Evolutionary conservation across 1,284 basidiomycete species (phyloP), one percentile per base, ranked within the genome.

Genomic region (Filobasidium uniguttulatum): DNA sequence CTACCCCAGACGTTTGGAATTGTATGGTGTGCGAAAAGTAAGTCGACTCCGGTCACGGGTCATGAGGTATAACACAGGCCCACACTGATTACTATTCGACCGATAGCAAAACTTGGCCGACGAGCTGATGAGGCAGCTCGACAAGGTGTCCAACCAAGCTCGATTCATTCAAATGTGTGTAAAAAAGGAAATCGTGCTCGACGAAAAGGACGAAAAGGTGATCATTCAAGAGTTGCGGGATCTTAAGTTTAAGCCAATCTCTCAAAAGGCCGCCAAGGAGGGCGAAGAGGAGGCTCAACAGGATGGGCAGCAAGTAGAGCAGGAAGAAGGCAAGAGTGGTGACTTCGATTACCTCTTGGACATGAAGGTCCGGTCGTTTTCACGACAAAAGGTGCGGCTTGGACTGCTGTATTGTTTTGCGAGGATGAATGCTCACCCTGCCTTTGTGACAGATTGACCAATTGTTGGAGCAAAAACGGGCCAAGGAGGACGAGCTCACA

Each of bases 151-250:
- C 50, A 98, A 98, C 66, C 94, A 98, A 69, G 93, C 90, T 15
- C 84, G 91, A 25, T 99, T 99, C 71, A 82, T 99, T 41, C 77
- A 88, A 65, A 91, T 96, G 90, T 96, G 98, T 62, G 79, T 98
- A 56, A 78, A 81, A 57, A 85, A 81, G 64, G 75, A 90, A 64
- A 77, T 98, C n/a, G 69, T 78, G n/a, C 81, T 98, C 23, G 80
- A 82, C n/a, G 90, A 86, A 63, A 83, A 91, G 62, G 93, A 89
- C 72, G 90, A 89, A 66, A 76, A 73, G 2, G 86, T 84, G 50
- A 83, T 99, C 57, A 82, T 96, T 22, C 72, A 67, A 0, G 93
- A 99, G 58, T 70, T 99, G 61, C 81, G 88, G 54, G 77, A 77
- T 65, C 77, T 79, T 59, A 76, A 89, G 26, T 99, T 98, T 78